Evolutionary conservation across 345 rosid genomes (phyloP).

Genomic region (Mallotus nudiflorus): DNA sequence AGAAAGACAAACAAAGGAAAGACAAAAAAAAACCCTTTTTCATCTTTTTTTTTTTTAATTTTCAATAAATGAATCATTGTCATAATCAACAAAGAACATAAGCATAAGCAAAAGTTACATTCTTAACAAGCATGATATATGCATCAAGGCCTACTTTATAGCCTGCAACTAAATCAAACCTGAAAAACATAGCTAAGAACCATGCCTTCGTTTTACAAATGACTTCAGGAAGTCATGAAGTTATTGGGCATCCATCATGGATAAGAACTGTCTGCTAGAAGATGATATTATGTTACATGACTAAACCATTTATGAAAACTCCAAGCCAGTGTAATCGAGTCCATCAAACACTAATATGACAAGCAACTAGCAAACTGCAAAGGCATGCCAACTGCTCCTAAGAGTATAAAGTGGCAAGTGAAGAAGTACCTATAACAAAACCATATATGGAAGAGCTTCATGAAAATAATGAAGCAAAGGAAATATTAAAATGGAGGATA

Average conservation of each 20-base stretch:
- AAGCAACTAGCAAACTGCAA: not conserved
- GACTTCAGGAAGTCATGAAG: too few relatives aligned
- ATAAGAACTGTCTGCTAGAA: not conserved
- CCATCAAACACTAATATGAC: not conserved
- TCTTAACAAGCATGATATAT: too few relatives aligned
- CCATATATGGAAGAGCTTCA: not conserved
- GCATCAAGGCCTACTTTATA: too few relatives aligned
- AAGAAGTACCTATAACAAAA: not conserved
- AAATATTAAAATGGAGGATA: not conserved
- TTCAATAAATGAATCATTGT: not conserved
- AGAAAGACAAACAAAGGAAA: not conserved
- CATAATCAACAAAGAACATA: not conserved
- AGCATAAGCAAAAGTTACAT: not conserved
- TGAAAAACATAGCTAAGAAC: too few relatives aligned
- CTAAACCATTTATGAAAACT: not conserved
- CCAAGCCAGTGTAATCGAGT: not conserved
- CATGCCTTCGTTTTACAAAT: too few relatives aligned
- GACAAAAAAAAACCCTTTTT: slow-evolving; percentile 1
- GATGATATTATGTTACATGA: not conserved
- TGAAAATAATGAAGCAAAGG: not conserved
- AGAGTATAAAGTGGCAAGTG: not conserved
- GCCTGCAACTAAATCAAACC: too few relatives aligned
- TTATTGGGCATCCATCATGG: too few relatives aligned
- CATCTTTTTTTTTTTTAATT: not conserved
- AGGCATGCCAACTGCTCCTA: not conserved